These are phyloP conservation scores for Penicillium chermesinum DNA, from an alignment of 495 filamentous ascomycete species.

Conservation along the genomic window DNA sequence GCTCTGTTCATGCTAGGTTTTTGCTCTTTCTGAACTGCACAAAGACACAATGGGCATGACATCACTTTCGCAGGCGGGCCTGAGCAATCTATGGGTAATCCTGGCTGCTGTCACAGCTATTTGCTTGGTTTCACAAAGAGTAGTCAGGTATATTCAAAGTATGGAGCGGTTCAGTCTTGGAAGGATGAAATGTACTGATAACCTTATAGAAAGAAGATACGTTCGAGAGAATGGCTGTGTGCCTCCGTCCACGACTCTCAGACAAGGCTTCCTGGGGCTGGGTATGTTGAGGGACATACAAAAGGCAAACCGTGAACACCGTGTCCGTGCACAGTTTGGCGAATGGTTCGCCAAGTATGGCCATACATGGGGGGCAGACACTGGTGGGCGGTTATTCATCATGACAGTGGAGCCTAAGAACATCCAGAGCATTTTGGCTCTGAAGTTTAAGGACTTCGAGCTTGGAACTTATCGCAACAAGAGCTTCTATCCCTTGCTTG, in stretches of 20 bases:
- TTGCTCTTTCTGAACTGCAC: no score
- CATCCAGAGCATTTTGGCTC: constrained; percentile 48
- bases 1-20: no score
- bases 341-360: background rate
- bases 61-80: background rate
- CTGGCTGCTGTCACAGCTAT: background rate
- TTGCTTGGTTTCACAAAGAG: background rate
- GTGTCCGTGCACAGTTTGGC: background rate
- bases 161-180: background rate
- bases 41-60: no score
- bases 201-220: background rate
- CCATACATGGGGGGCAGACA: background rate
- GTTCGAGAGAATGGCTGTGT: background rate
- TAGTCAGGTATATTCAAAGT: background rate
- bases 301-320: background rate
- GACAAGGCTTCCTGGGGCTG: background rate
- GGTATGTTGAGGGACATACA: background rate
- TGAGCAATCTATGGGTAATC: background rate
- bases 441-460: constrained; percentile 47
- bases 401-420: constrained; percentile 34
- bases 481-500: constrained; percentile 52
- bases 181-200: background rate
- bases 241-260: background rate
- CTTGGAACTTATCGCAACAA: constrained; percentile 45
- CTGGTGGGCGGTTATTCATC: background rate